Base-by-base conservation (phyloP, 257 asterid species). In the Rubia yunnanensis region DNA sequence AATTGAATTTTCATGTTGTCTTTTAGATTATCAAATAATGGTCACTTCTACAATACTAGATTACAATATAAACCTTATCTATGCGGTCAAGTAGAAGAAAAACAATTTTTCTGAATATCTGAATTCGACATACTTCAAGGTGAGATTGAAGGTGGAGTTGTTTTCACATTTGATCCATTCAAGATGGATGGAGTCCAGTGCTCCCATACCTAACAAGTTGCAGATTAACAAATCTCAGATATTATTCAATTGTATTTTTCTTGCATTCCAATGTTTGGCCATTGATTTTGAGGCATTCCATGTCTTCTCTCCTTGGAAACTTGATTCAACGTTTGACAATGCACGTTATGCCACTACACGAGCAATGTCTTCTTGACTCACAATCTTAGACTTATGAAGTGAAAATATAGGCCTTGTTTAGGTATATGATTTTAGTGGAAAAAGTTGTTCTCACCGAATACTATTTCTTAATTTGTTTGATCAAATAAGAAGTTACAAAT, bases 121-220 rank as follows among this genome's bases (percentile, higher is more conserved):
- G n/a, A n/a, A n/a, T n/a, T n/a, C n/a, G n/a, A 31, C 60, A 20
- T 31, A 13, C 11, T 65, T 49, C 70, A 49, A 9, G 35, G 70
- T 32, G 0, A 6, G 49, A 20, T 50, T 44, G 48, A 20, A 31
- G 61, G 18, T 20, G 13, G 50, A 17, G 34, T 36, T 20, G 20
- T 44, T 44, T 15, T 4, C 20, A 15, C 17, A 3, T 44, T 44
- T 5, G 8, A 44, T 44, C 22, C 52, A 44, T 15, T 44, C 52
- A 44, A 44, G 52, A 15, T 0, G 52, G 20, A n/a, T 44, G 49
- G n/a, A 41, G 18, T 41, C 49, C 22, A n/a, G 48, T 31, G 70
- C 49, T 32, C 46, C 30, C 49, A 44, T 44, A 7, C 68, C 30
- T n/a, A 1, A 31, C 60, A 48, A 49, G 60, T 49, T 49, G 59